Conservation (phyloP, 805 yeast species). For the Hemisphaericaspora nanyangensis region DNA sequence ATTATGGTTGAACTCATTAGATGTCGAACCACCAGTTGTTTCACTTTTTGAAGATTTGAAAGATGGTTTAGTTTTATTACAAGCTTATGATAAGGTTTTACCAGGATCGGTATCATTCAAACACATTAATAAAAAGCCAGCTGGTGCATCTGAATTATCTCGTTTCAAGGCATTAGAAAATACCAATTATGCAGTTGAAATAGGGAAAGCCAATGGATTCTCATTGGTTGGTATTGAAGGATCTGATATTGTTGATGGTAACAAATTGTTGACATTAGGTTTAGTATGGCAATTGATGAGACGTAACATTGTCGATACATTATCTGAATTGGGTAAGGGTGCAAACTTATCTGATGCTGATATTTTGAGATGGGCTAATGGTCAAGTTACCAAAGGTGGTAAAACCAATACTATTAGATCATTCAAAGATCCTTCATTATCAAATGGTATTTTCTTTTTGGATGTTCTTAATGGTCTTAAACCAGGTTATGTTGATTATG, state of each 20-base stretch:
- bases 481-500: constrained; percentile 97
- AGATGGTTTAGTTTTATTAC: constrained; percentile 84
- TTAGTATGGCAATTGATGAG: constrained; percentile 99
- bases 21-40: constrained; percentile 92
- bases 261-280: constrained; percentile 81
- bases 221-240: constrained; percentile 98
- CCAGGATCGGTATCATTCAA: constrained; percentile 84
- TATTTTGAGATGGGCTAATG: constrained; percentile 91
- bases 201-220: constrained; percentile 89
- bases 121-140: constrained; percentile 82
- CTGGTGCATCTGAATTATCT: constrained; percentile 67
- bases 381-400: constrained; percentile 81
- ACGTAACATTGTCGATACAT: constrained; percentile 84
- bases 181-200: constrained; percentile 96
- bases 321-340: constrained; percentile 68
- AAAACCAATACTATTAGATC: constrained; percentile 70
- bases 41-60: constrained; percentile 89
- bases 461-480: constrained; percentile 91
- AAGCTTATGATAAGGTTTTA: constrained; percentile 92
- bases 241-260: constrained; percentile 93
- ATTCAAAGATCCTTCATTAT: constrained; percentile 74
- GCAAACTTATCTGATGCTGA: constrained; percentile 65
- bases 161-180: constrained; percentile 95
- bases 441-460: constrained; percentile 77
- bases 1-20: constrained; percentile 93